Evolutionary conservation across 2,329 filamentous ascomycete genomes (phyloP).

Genomic region (Penicillium sp.): DNA sequence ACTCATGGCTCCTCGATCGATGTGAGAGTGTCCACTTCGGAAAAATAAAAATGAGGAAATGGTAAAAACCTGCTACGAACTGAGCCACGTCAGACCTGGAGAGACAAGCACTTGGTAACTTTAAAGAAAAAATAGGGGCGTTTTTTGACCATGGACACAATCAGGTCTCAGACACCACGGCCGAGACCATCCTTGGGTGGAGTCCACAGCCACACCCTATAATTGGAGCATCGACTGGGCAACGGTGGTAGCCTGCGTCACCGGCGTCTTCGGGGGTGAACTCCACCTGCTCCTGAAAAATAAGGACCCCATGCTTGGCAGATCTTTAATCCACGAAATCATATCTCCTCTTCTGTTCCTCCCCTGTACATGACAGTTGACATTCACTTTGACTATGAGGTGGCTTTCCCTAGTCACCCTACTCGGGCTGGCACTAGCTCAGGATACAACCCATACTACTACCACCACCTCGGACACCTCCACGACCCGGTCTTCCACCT

Average conservation of each 20-base stretch:
- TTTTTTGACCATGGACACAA: background rate
- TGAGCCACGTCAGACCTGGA: background rate
- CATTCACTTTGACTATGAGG: slow-evolving; percentile 14
- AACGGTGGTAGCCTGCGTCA: background rate
- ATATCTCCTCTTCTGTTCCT: background rate
- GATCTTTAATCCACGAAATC: background rate
- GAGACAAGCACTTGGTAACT: too few species aligned
- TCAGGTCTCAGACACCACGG: background rate
- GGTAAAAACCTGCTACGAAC: background rate
- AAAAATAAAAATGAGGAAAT: too few species aligned
- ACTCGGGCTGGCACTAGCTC: slow-evolving; percentile 14
- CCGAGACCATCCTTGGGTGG: background rate
- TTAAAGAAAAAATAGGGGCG: too few species aligned
- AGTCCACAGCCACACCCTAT: background rate
- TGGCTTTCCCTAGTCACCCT: slow-evolving; percentile 12
- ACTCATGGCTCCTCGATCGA: too few species aligned
- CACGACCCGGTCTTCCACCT: background rate
- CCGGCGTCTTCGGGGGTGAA: background rate
- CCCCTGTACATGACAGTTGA: background rate
- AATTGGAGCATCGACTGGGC: slow-evolving; percentile 13
- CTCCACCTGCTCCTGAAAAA: background rate
- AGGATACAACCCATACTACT: slow-evolving; percentile 5
- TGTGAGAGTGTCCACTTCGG: too few species aligned
- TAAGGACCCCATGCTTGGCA: background rate
- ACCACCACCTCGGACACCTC: slow-evolving; percentile 8